Evolutionary conservation across 192 early-diverging fungal species (phyloP), one percentile per base, ranked within the genome.

Genomic region (Haplosporangium gracile): DNA sequence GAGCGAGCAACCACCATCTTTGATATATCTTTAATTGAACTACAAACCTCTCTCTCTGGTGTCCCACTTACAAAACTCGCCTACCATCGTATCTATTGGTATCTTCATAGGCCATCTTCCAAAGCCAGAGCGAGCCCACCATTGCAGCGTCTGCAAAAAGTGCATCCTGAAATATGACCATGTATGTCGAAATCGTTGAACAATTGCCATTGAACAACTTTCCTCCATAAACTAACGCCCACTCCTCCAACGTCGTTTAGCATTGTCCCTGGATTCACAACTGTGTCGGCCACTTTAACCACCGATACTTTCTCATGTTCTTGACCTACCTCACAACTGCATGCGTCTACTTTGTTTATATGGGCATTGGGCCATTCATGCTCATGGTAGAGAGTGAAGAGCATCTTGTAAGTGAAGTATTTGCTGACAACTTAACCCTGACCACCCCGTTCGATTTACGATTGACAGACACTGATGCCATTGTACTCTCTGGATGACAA

Each of bases 221-320:
- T 18, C 4, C 16, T 2, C 55, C 36, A 63, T 65, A 22, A 11
- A 6, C 26, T 39, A 26, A 34, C 13, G 4, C 16, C n/a, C 36
- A 57, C 6, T 51, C 34, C 24, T 57, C 53, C 8, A 22, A 42
- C 22, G 9, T 26, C 45, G 68, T 51, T 9, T 68, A 81, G 80
- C 92, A 94, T 80, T 93, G 95, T 51, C 95, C 95, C 5, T 96
- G 95, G 95, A 92, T 96, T 76, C 91, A 93, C 75, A 95, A 95
- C 73, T 95, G 95, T 74, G 94, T 96, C 40, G 95, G 95, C 0
- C 93, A 93, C 81, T 91, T 88, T 38, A 96, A 94, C 70, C 94
- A 95, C 74, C 92, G 95, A 72, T 91, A 93, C 24, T 96, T 96
- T 77, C 20, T 96, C n/a, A 82, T 96, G 74, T 95, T 96, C 47